These are phyloP conservation scores for Taphrina confusa DNA, from an alignment of 1,139 yeast species.

Conservation along the genomic window DNA sequence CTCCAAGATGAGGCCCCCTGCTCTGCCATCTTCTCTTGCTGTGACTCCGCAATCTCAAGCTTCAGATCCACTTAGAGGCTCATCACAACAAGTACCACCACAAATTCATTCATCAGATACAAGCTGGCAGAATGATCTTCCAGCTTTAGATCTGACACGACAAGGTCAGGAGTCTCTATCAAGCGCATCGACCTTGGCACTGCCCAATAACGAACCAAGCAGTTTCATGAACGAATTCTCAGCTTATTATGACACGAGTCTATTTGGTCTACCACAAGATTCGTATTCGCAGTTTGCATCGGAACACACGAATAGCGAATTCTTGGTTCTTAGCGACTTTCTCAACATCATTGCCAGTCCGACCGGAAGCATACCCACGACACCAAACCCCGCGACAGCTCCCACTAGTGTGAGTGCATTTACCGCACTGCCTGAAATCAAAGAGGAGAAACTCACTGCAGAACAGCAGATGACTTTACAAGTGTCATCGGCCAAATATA, in stretches of 20 bases:
- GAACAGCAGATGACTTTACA: conserved; percentile 12
- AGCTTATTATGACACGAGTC: conserved; percentile 18
- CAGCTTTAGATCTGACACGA: background rate
- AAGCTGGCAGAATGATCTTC: background rate
- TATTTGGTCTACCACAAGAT: conserved; percentile 28
- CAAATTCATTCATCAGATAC: background rate
- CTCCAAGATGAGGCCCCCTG: conserved; percentile 22
- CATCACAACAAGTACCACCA: background rate
- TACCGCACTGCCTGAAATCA: background rate
- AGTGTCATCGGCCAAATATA: conserved; percentile 11
- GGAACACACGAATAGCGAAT: conserved; percentile 52
- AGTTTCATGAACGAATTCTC: conserved; percentile 16
- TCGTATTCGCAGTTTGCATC: conserved; percentile 31
- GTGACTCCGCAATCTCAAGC: background rate
- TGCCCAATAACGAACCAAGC: background rate
- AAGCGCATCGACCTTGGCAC: background rate
- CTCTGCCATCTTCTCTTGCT: conserved; percentile 2
- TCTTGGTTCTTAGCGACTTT: conserved; percentile 85
- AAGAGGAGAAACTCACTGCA: conserved; percentile 7
- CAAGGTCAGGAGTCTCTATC: background rate
- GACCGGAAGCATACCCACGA: conserved; percentile 29
- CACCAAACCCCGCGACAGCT: conserved; percentile 11
- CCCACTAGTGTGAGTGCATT: conserved; percentile 5
- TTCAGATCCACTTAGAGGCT: background rate
- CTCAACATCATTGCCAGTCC: conserved; percentile 89